A percentile compares a stretch with the other conserved stretches of the same genome.
These are phyloP conservation scores for Graphilbum fragrans DNA, from an alignment of 2,329 filamentous ascomycete species.

Conservation along the genomic window DNA sequence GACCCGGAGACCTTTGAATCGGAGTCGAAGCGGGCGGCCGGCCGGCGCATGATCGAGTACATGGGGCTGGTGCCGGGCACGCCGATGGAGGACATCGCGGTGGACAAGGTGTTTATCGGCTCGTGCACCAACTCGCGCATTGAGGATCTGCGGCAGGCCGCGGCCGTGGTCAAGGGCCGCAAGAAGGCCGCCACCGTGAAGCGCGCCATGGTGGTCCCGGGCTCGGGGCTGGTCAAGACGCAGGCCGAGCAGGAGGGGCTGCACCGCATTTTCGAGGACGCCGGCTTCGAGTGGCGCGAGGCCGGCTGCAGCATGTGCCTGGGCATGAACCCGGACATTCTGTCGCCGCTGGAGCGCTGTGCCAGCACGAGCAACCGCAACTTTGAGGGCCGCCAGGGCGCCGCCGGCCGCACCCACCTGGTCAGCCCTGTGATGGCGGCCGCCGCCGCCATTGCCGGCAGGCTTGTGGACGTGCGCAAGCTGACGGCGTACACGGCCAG, in stretches of 20 bases:
- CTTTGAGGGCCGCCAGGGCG: slow-evolving; percentile 93
- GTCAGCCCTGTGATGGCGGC: slow-evolving; percentile 98
- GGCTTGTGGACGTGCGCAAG: slow-evolving; percentile 83
- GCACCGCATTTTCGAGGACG: slow-evolving; percentile 81
- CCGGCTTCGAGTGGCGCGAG: slow-evolving; percentile 96
- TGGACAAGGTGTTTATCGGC: slow-evolving; percentile 97
- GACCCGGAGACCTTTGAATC: slow-evolving; percentile 77
- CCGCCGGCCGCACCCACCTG: slow-evolving; percentile 79
- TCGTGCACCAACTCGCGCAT: slow-evolving; percentile 97
- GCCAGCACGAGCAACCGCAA: slow-evolving; percentile 95
- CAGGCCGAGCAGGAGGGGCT: slow-evolving; percentile 86
- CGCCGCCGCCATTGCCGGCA: slow-evolving; percentile 78
- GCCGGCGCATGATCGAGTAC: slow-evolving; percentile 77
- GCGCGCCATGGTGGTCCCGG: slow-evolving; percentile 91
- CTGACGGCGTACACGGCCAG: slow-evolving; percentile 49
- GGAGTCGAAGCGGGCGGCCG: slow-evolving; percentile 67
- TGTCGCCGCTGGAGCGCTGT: slow-evolving; percentile 83
- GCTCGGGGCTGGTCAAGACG: slow-evolving; percentile 86
- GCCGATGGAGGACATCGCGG: slow-evolving; percentile 76
- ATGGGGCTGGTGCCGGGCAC: slow-evolving; percentile 87
- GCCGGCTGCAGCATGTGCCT: slow-evolving; percentile 98
- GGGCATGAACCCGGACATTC: slow-evolving; percentile 98
- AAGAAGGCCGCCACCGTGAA: slow-evolving; percentile 83
- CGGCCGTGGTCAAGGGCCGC: slow-evolving; percentile 73
- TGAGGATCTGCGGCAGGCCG: slow-evolving; percentile 83